A percentile compares a stretch with the other conserved stretches of the same genome.
Evolutionary conservation across 1,284 basidiomycete genomes (phyloP).

Genomic region (Dichomitus squalens): DNA sequence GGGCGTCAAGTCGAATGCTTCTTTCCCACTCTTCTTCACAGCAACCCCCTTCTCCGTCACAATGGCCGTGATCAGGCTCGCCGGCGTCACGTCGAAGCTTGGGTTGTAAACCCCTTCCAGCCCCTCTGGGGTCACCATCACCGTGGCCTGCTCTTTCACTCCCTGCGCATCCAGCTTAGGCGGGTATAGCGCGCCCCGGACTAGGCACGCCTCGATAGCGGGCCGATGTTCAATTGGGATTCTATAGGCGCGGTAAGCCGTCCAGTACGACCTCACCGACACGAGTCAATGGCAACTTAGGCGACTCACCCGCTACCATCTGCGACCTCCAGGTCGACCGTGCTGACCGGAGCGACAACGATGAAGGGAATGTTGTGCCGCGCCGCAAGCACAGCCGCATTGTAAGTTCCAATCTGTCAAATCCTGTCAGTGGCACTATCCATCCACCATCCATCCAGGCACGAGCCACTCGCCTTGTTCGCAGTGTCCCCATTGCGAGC

Average conservation of each 20-base stretch:
- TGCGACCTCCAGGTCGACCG: conserved; percentile 79
- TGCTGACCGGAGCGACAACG: conserved; percentile 88
- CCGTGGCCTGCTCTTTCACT: conserved; percentile 58
- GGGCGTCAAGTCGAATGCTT: conserved; percentile 53
- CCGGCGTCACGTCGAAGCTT: conserved; percentile 92
- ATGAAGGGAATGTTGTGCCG: conserved; percentile 87
- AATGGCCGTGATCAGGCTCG: conserved; percentile 80
- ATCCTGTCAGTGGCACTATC: background rate
- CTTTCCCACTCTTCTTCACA: conserved; percentile 54
- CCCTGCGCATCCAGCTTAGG: conserved; percentile 42
- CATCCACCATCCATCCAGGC: background rate
- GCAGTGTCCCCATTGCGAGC: conserved; percentile 92
- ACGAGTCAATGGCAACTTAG: background rate
- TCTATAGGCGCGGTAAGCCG: conserved; percentile 40
- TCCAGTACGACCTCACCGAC: conserved; percentile 1
- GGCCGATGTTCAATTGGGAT: conserved; percentile 94
- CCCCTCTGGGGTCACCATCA: conserved; percentile 74
- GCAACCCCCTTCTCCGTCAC: conserved; percentile 91
- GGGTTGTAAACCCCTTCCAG: conserved; percentile 84
- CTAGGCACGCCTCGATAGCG: conserved; percentile 82
- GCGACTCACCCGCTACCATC: conserved; percentile 68
- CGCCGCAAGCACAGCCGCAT: conserved; percentile 85
- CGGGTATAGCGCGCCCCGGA: conserved; percentile 75
- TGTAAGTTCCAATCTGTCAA: conserved; percentile 83
- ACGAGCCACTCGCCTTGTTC: conserved; percentile 74